Evolutionary conservation across 352 stramenopile species (phyloP), one percentile per base, ranked within the genome.

Genomic region (Phytophthora chlamydospora): DNA sequence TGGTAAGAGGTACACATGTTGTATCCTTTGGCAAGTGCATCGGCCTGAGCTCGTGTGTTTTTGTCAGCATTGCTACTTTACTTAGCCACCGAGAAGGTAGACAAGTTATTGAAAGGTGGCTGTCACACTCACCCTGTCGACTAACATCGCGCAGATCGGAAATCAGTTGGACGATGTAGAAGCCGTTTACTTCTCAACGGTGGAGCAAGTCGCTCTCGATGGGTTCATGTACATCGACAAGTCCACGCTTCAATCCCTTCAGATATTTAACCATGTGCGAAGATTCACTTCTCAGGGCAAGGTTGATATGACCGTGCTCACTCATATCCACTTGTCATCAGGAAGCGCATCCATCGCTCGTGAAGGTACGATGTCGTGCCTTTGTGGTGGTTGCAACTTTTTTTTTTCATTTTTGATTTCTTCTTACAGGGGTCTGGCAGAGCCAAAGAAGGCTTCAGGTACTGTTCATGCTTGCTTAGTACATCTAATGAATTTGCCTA

Each of bases 361-460:
- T 93, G 29, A 93, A 92, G 73, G 87, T 94, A 44, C 5, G 33
- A 17, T 36, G 21, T 14, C 13, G 0, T 19, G 7, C 12, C 13
- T 51, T 14, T 0, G 34, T 5, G 8, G 10, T 62, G 11, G 14
- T 31, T 12, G 13, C 35, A 40, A 41, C 21, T 11, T n/a, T 10
- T 32, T 39, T 42, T 29, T n/a, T n/a, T 47, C 27, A 55, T 36
- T 14, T 43, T 48, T 27, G 24, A 17, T 13, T 11, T 31, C 27
- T 31, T 31, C 27, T 71, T 35, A 11, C 19, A 93, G 85, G 77
- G 78, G 34, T 74, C 62, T 53, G 86, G 85, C n/a, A 73, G 78
- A 63, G 75, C 83, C 4, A 96, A 94, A 66, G 86, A 95, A 81
- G 86, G 86, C 5, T 93, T 93, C 47, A 95, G 86, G 86, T 93